A percentile compares a stretch with the other conserved stretches of the same genome.
These are phyloP conservation scores for Parietaria judaica DNA, from an alignment of 306 rosid species.

Conservation along the genomic window DNA sequence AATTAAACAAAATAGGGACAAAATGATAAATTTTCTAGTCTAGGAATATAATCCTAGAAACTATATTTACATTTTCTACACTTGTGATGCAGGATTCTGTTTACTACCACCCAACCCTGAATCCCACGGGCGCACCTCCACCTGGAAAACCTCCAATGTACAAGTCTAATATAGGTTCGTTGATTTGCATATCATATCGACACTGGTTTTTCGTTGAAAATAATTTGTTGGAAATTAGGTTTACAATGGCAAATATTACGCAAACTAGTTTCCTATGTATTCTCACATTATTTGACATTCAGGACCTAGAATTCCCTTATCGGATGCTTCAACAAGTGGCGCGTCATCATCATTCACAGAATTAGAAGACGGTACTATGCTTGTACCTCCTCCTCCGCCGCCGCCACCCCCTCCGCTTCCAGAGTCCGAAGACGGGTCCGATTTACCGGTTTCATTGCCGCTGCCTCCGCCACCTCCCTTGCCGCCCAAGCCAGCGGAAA, in stretches of 20 bases:
- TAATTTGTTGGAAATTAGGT: neutral
- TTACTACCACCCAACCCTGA: conserved; percentile 80
- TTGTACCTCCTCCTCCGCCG: conserved; percentile 59
- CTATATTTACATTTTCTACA: neutral
- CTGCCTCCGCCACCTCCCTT: conserved; percentile 97
- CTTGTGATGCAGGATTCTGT: conserved; percentile 61
- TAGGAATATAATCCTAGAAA: no score
- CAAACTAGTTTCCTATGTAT: conserved; percentile 13
- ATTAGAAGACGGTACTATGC: conserved; percentile 51
- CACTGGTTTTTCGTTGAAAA: conserved; percentile 2
- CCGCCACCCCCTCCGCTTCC: conserved; percentile 61
- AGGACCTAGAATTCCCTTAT: conserved; percentile 94
- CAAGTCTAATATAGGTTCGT: conserved; percentile 78
- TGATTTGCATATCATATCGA: neutral
- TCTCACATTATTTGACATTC: conserved; percentile 30
- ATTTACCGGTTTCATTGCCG: conserved; percentile 66
- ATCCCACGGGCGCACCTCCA: conserved; percentile 99
- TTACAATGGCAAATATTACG: no score
- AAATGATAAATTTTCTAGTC: no score
- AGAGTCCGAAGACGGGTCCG: conserved; percentile 50
- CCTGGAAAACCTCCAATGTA: conserved; percentile 99
- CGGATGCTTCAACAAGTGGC: conserved; percentile 73
- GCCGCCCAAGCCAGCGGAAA: conserved; percentile 69
- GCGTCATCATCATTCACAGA: conserved; percentile 71
- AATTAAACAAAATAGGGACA: no score